Evolutionary conservation across 2,329 filamentous ascomycete genomes (phyloP).

Genomic region (Cladosporium sp.): DNA sequence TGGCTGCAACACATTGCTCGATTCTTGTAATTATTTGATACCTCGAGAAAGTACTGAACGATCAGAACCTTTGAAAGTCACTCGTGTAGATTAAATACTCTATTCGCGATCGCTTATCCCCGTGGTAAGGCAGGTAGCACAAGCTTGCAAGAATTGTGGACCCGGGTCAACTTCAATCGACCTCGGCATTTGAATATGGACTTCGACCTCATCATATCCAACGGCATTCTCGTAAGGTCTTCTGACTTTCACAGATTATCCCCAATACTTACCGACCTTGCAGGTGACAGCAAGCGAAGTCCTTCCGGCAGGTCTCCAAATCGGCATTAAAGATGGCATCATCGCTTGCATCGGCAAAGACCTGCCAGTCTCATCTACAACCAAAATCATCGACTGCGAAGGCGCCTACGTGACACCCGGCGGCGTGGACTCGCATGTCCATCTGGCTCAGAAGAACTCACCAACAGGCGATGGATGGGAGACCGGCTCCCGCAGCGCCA

Average conservation of each 20-base stretch:
- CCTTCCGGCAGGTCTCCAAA: constrained; percentile 38
- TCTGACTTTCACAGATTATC: constrained; percentile 11
- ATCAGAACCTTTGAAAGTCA: too few relatives aligned
- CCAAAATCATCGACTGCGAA: constrained; percentile 39
- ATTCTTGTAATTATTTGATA: too few relatives aligned
- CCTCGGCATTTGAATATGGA: constrained; percentile 16
- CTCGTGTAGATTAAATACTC: too few relatives aligned
- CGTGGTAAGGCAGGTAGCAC: too few relatives aligned
- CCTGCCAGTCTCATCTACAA: constrained; percentile 30
- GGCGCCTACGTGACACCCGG: constrained; percentile 43
- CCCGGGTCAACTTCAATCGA: too few relatives aligned
- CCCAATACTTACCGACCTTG: not conserved
- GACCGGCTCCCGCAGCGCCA: constrained; percentile 48
- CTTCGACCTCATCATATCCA: constrained; percentile 38
- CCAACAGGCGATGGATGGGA: constrained; percentile 42
- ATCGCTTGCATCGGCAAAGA: constrained; percentile 40
- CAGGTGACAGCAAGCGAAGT: constrained; percentile 45
- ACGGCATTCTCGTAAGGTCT: constrained; percentile 32
- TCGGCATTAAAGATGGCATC: constrained; percentile 43
- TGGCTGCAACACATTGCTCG: too few relatives aligned
- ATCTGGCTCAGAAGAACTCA: constrained; percentile 41
- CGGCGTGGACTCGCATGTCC: constrained; percentile 46
- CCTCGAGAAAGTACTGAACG: too few relatives aligned
- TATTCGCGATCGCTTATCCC: too few relatives aligned
- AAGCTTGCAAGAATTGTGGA: too few relatives aligned